Evolutionary conservation across 352 stramenopile genomes (phyloP), one percentile per base, ranked within the genome.

Genomic region (Pythium pectinolyticum): DNA sequence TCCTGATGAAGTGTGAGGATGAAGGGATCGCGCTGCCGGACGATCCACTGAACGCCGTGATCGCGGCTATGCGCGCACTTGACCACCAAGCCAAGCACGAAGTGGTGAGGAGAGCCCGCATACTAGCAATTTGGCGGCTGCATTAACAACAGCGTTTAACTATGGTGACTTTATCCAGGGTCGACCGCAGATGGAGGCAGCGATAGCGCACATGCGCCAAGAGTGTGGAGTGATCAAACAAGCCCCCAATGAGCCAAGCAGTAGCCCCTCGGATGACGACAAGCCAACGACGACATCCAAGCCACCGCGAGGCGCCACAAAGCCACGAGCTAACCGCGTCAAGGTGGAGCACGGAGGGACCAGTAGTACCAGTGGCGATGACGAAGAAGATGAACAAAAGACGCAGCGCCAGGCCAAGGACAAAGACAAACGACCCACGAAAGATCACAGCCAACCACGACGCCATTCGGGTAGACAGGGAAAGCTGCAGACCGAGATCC

Each of bases 1-100:
- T 90, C 20, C 40, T 92, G 28, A 73, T 86, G 62, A 79, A 85
- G 65, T 90, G 81, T 58, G 78, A 90, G 54, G 62, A 86, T 43
- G 50, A 78, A 27, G 57, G 65, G 40, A 43, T 90, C 20, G 60
- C 63, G 41, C 55, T 89, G 32, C 78, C 83, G 1, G 46, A 82
- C 62, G 78, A 84, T 39, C 65, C 81, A 31, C 75, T 81, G 49
- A 57, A 80, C n/a, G 65, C 70, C 0, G 63, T 90, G 25, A 40
- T 72, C 6, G 76, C 75, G 25, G 75, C 66, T 11, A 67, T 89
- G 22, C 35, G 63, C 9, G 77, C 74, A 12, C 48, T 92, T 11
- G 60, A 59, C 2, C 58, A 25, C 20, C 73, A 75, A 5, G 63
- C 73, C 53, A 72, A 87, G 49, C 63, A 81, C 20, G 70, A 73